Conservation (phyloP, 768 basidiomycete genomes). For the Trametes cinnabarina region DNA sequence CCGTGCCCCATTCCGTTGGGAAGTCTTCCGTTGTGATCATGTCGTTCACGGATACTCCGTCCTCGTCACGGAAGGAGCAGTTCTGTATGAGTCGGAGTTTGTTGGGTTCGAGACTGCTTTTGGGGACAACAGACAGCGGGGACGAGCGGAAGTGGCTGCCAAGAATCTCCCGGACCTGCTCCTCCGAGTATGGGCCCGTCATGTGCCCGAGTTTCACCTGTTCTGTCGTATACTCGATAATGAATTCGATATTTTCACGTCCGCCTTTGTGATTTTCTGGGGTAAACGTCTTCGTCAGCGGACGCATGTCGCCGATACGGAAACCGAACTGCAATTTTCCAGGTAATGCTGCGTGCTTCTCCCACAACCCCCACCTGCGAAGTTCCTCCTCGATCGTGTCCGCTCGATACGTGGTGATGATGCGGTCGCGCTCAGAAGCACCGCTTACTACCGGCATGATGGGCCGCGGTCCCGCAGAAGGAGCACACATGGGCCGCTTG, state of each 20-base stretch:
- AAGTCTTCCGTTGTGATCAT: slow-evolving; percentile 5
- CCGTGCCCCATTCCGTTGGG: slow-evolving; percentile 7
- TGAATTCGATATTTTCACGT: slow-evolving; percentile 2
- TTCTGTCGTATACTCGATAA: not conserved
- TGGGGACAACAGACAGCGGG: slow-evolving; percentile 1
- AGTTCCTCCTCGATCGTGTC: not conserved
- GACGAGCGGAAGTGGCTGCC: not conserved
- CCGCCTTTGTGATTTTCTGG: not conserved
- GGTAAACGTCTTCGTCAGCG: not conserved
- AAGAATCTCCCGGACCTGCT: not conserved
- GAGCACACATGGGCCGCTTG: not conserved
- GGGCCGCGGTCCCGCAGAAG: not conserved
- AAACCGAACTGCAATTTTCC: slow-evolving; percentile 3
- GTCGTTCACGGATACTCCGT: slow-evolving; percentile 1
- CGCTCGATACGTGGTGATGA: slow-evolving; percentile 5
- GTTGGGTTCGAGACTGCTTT: not conserved
- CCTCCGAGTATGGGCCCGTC: slow-evolving; percentile 1
- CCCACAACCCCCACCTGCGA: not conserved
- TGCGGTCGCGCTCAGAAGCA: slow-evolving; percentile 1
- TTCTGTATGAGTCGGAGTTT: slow-evolving; percentile 5
- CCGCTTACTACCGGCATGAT: slow-evolving; percentile 2
- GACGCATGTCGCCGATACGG: slow-evolving; percentile 4
- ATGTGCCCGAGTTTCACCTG: slow-evolving; percentile 1
- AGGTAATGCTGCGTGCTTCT: no score
- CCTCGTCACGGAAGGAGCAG: not conserved